A percentile compares a stretch with the other conserved stretches of the same genome.
Evolutionary conservation across 768 basidiomycete species (phyloP).

Genomic region (Jaapia argillacea): DNA sequence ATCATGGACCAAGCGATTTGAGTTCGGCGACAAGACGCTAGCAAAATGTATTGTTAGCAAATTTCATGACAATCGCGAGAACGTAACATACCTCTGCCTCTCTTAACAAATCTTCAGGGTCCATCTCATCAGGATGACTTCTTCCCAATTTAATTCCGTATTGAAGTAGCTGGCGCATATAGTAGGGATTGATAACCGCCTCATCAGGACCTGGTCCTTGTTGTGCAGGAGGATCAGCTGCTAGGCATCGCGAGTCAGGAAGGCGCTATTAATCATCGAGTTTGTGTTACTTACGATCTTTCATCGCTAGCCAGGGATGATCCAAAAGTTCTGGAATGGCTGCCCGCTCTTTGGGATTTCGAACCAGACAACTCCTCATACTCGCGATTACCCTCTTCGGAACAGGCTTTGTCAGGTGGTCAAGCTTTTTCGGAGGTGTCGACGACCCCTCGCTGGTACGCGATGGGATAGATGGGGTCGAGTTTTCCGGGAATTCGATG

Average conservation of each 20-base stretch:
- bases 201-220: slow-evolving; percentile 34
- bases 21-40: slow-evolving; percentile 10
- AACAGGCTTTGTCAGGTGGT: slow-evolving; percentile 65
- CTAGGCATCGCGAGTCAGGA: background rate
- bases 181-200: slow-evolving; percentile 69
- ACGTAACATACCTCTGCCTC: slow-evolving; percentile 44
- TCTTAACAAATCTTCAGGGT: slow-evolving; percentile 34
- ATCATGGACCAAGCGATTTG: too few species aligned
- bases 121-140: slow-evolving; percentile 21
- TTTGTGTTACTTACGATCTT: slow-evolving; percentile 33
- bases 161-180: slow-evolving; percentile 64
- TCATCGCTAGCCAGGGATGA: slow-evolving; percentile 70
- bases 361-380: slow-evolving; percentile 73
- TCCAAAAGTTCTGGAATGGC: slow-evolving; percentile 82
- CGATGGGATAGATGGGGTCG: slow-evolving; percentile 40
- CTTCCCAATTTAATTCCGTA: slow-evolving; percentile 61
- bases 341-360: slow-evolving; percentile 74
- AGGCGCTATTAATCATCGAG: too few species aligned
- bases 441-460: slow-evolving; percentile 18
- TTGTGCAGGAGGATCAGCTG: slow-evolving; percentile 13
- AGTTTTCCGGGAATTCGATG: slow-evolving; percentile 76
- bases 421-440: slow-evolving; percentile 45
- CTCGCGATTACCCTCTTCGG: slow-evolving; percentile 65
- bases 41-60: background rate
- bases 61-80: background rate